Conservation (phyloP, 2,329 filamentous ascomycete species). For the Endoconidiophora polonica region DNA sequence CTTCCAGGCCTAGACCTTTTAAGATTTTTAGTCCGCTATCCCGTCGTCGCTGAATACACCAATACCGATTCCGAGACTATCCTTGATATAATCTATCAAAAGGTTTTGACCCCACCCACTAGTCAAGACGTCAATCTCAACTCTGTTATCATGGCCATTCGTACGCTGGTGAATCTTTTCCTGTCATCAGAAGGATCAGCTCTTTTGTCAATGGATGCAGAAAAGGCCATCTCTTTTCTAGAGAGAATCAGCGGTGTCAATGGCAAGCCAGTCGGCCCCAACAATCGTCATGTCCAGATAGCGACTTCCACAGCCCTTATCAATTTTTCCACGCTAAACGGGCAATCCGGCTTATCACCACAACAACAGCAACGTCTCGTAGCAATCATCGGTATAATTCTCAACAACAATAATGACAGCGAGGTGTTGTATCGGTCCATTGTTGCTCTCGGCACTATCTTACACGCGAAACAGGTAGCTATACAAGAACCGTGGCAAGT, state of each 20-base stretch:
- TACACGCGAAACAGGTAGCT: constrained; percentile 24
- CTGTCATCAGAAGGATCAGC: constrained; percentile 53
- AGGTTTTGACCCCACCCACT: constrained; percentile 28
- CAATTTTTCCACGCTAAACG: constrained; percentile 59
- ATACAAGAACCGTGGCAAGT: constrained; percentile 14
- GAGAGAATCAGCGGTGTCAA: constrained; percentile 40
- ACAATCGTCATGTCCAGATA: constrained; percentile 66
- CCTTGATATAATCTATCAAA: constrained; percentile 33
- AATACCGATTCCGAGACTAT: constrained; percentile 39
- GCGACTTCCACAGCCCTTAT: constrained; percentile 69
- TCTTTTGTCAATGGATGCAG: constrained; percentile 40
- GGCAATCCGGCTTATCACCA: constrained; percentile 21
- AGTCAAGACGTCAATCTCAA: constrained; percentile 49
- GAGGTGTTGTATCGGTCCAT: constrained; percentile 73
- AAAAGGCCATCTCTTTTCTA: constrained; percentile 45
- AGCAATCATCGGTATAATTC: constrained; percentile 43
- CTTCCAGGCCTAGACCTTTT: constrained; percentile 76
- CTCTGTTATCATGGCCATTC: constrained; percentile 72
- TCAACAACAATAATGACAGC: constrained; percentile 52
- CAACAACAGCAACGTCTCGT: constrained; percentile 36
- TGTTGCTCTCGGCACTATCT: constrained; percentile 65
- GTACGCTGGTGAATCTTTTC: constrained; percentile 73
- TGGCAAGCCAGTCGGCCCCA: constrained; percentile 31
- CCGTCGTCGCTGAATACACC: constrained; percentile 44
- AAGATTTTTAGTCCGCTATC: constrained; percentile 59